Percentiles rank a stretch among this genome's conserved stretches.
Conservation (phyloP, 2,329 filamentous ascomycete species). For the Aplosporella prunicola region DNA sequence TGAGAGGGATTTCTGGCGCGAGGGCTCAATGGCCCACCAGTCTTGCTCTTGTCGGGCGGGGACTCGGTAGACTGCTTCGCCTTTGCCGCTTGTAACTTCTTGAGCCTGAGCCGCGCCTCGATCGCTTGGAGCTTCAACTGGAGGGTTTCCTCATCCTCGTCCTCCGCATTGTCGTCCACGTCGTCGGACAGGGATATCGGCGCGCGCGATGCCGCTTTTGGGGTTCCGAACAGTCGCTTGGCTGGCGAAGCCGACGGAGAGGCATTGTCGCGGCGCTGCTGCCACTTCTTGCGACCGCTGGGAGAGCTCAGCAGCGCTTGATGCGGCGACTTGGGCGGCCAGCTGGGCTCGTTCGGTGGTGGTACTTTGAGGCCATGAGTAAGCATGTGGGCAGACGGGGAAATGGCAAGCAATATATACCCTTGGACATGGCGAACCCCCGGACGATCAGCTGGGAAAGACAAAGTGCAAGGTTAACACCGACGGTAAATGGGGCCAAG, state of each 20-base stretch:
- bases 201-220: conserved; percentile 5
- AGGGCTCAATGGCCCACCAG: conserved; percentile 21
- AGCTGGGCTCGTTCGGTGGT: conserved; percentile 35
- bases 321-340: conserved; percentile 55
- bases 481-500: neutral
- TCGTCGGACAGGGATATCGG: conserved; percentile 18
- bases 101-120: conserved; percentile 76
- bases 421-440: conserved; percentile 37
- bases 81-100: conserved; percentile 64
- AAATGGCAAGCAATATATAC: conserved; percentile 17
- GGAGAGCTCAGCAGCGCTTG: conserved; percentile 61
- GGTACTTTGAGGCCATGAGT: conserved; percentile 15
- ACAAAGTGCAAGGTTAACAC: neutral
- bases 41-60: conserved; percentile 17
- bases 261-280: conserved; percentile 41
- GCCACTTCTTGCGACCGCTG: conserved; percentile 65
- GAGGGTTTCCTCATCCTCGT: conserved; percentile 78
- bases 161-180: conserved; percentile 49
- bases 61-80: conserved; percentile 33
- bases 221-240: conserved; percentile 19
- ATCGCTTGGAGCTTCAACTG: conserved; percentile 81
- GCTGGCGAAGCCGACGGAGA: conserved; percentile 50
- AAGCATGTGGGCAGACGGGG: neutral
- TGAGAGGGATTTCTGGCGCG: conserved; percentile 16
- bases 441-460: conserved; percentile 32